Base-by-base conservation (phyloP, 306 rosid species). In the Pterocarpus santalinus region DNA sequence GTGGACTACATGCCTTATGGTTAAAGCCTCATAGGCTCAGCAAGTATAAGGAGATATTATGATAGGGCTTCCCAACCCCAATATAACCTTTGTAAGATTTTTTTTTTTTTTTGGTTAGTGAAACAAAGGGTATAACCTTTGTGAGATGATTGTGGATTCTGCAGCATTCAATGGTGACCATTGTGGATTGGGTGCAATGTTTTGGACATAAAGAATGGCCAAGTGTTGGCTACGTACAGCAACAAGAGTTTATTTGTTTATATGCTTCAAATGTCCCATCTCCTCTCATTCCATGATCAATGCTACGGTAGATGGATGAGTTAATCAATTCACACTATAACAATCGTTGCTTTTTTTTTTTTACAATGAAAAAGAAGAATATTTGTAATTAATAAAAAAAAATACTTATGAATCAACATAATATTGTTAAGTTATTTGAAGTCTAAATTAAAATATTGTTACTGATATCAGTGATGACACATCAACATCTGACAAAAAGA, bases 401-500 rank as follows among this genome's bases (percentile, higher is more conserved):
- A 22, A 22, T 53, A 53, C 15, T 4, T 14, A 53, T 38, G 41
- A 38, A 38, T 38, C 41, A 38, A 38, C 41, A 38, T 36, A 3
- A 36, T 36, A 36, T 30, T 57, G 28, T 22, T 22, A 16, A 34
- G 53, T 65, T 9, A 56, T 41, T 32, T 53, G 63, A 57, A 6
- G 75, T 17, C 16, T 4, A 46, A 75, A 22, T 6, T 65, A 75
- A 75, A 82, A 8, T 68, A 76, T 15, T 53, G 66, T 51, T 49
- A 14, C 7, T 49, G 34, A 69, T 12, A 82, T 71, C 28, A 76
- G 11, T 15, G 66, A 69, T 82, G 73, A 12, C 67, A 69, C 41
- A 41, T 46, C 73, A 76, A 62, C 73, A 76, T 51, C 73, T 12
- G 61, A 76, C 81, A 76, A 69, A 61, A 69, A 6, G 85, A 81